These are phyloP conservation scores for Trichophyton simii DNA, from an alignment of 2,329 filamentous ascomycete genomes.

Conservation along the genomic window DNA sequence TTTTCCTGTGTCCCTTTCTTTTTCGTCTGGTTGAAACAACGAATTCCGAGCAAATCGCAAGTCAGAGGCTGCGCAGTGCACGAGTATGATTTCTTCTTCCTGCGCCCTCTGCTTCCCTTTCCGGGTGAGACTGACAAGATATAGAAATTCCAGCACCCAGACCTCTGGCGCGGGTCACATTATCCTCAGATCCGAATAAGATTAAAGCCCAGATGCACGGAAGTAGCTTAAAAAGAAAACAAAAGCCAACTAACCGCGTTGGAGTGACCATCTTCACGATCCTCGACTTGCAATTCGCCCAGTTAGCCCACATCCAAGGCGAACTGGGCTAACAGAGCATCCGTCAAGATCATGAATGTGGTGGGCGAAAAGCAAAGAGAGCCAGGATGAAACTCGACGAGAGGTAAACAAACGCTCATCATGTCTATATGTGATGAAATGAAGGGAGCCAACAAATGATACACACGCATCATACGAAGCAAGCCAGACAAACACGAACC, in stretches of 20 bases:
- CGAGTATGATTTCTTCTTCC: not conserved
- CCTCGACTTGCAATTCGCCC: not conserved
- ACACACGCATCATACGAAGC: not conserved
- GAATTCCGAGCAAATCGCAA: not conserved
- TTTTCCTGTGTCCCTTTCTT: not conserved
- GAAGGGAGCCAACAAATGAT: not conserved
- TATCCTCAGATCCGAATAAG: not conserved
- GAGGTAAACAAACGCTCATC: not conserved
- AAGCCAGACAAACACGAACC: not conserved
- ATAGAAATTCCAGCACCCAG: not conserved
- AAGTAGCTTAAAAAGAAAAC: not conserved
- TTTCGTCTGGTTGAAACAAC: not conserved
- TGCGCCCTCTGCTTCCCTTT: not conserved
- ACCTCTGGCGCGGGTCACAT: constrained; percentile 1
- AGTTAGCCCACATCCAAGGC: not conserved
- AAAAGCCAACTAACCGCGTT: constrained; percentile 1
- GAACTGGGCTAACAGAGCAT: not conserved
- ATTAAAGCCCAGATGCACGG: constrained; percentile 1
- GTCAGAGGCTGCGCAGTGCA: not conserved
- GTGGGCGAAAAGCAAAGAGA: not conserved
- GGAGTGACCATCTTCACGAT: not conserved
- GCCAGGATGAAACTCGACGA: not conserved
- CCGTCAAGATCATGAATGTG: not conserved
- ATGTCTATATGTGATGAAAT: not conserved
- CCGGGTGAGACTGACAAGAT: not conserved